Base-by-base conservation (phyloP, 257 asterid species). In the Fraxinus excelsior region DNA sequence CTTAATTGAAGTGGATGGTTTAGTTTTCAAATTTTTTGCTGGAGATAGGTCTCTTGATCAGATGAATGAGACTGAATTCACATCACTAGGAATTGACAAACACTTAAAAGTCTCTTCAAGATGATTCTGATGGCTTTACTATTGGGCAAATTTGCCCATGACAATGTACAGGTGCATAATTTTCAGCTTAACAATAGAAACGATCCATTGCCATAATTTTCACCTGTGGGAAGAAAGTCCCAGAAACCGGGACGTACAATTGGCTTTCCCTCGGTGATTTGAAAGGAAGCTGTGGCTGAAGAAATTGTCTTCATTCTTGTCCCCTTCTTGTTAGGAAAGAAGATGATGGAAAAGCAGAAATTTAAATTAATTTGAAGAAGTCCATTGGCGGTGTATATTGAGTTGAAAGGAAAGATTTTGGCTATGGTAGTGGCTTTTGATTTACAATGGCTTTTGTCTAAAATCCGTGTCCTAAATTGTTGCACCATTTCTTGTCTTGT, bases 1-100 rank as follows among this genome's bases (percentile, higher is more conserved):
- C 83, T 64, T 82, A 69, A 84, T 86, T 70, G 87, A 83, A 75
- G 70, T 86, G 53, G 75, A 80, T 35, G 86, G 81, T 13, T 23
- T 23, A 64, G 82, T 72, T 32, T 56, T 28, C 72, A 81, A 74
- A 70, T 84, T 81, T 79, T 70, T 74, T 49, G 84, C 84, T 14
- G 83, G 87, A 71, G 80, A 86, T 28, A n/a, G 81, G 76, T 72
- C 75, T 62, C 66, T 14, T 65, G 75, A 32, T 71, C 38, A 26
- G 35, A 53, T 44, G 16, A 66, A 74, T 53, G 84, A 79, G 71
- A 32, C 44, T 56, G 28, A 58, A 37, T 46, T 46, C 11, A n/a
- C 34, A 11, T 80, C 66, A 31, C 12, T 42, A 10, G 71, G 69
- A 60, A 71, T 79, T 74, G 82, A 77, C 68, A 66, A 37, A 65